phyloP scores from a whole-genome alignment of 208 protist species.

The Leishmania mexicana region DNA sequence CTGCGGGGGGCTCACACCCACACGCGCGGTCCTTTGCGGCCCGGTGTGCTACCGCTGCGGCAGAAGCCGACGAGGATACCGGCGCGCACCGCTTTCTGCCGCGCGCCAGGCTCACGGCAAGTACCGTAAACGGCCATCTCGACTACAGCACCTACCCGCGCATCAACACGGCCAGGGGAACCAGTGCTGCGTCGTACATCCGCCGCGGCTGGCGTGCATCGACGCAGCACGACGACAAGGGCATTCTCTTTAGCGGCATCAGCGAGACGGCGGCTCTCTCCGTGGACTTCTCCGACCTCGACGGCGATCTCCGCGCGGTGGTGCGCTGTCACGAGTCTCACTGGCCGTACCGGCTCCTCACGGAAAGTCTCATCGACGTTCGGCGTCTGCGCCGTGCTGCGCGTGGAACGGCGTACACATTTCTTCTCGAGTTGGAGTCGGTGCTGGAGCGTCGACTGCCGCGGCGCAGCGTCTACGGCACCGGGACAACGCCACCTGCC shows the following conservation, averaged over 20 bases:
- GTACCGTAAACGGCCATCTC: slow-evolving; percentile 19
- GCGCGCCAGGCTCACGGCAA: slow-evolving; percentile 26
- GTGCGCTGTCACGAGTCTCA: slow-evolving; percentile 48
- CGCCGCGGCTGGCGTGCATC: slow-evolving; percentile 33
- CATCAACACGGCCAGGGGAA: not conserved
- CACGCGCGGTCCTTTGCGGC: not conserved
- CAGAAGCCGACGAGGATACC: slow-evolving; percentile 26
- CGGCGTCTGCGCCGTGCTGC: slow-evolving; percentile 65
- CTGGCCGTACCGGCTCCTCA: slow-evolving; percentile 63
- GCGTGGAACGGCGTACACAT: slow-evolving; percentile 46
- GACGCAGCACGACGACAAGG: slow-evolving; percentile 26
- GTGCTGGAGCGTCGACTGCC: slow-evolving; percentile 44
- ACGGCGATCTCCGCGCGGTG: slow-evolving; percentile 56
- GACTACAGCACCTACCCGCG: slow-evolving; percentile 26
- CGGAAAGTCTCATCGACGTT: slow-evolving; percentile 80
- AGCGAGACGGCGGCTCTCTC: slow-evolving; percentile 37
- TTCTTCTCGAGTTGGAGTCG: slow-evolving; percentile 61
- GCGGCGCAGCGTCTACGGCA: slow-evolving; percentile 30
- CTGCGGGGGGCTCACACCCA: not conserved
- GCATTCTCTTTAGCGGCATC: slow-evolving; percentile 50
- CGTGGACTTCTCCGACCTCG: slow-evolving; percentile 50
- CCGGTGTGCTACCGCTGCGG: not conserved
- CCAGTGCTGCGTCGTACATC: slow-evolving; percentile 10
- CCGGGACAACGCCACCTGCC: slow-evolving; percentile 35
- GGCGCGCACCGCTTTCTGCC: slow-evolving; percentile 31